A percentile compares a stretch with the other conserved stretches of the same genome.
These are phyloP conservation scores for Chenopodium suecicum DNA, from an alignment of 148 eudicot species.

Conservation along the genomic window DNA sequence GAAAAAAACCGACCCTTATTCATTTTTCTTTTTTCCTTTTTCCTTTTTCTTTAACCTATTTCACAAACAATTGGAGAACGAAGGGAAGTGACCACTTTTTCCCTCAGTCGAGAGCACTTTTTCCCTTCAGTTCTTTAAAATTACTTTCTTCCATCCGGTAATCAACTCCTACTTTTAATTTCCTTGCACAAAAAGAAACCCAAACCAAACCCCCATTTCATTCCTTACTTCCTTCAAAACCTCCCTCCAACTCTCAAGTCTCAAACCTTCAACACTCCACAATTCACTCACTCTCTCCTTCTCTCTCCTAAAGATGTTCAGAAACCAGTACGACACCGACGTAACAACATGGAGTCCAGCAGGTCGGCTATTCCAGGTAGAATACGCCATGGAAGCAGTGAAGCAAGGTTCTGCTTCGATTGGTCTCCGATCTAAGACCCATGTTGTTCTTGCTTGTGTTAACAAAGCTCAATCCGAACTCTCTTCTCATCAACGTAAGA, in stretches of 20 bases:
- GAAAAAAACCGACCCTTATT: no score
- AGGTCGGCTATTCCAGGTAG: constrained; percentile 87
- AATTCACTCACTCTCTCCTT: no score
- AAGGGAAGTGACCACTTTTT: no score
- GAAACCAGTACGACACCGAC: constrained; percentile 98
- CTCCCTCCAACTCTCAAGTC: neutral
- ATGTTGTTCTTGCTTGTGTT: constrained; percentile 70
- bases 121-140: no score
- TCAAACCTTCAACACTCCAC: neutral
- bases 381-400: constrained; percentile 99
- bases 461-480: constrained; percentile 92
- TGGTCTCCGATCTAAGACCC: constrained; percentile 87
- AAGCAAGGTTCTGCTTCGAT: constrained; percentile 97
- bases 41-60: no score
- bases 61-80: no score
- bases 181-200: constrained; percentile 19
- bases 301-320: constrained; percentile 49
- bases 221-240: neutral
- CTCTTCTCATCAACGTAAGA: constrained; percentile 94
- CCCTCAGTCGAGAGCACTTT: no score
- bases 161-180: neutral
- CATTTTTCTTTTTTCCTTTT: no score
- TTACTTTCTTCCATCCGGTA: no score
- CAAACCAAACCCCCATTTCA: neutral
- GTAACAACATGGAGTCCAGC: constrained; percentile 99